A percentile compares a stretch with the other conserved stretches of the same genome.
These are phyloP conservation scores for Hirsutella thompsonii DNA, from an alignment of 2,329 filamentous ascomycete genomes.

Conservation along the genomic window DNA sequence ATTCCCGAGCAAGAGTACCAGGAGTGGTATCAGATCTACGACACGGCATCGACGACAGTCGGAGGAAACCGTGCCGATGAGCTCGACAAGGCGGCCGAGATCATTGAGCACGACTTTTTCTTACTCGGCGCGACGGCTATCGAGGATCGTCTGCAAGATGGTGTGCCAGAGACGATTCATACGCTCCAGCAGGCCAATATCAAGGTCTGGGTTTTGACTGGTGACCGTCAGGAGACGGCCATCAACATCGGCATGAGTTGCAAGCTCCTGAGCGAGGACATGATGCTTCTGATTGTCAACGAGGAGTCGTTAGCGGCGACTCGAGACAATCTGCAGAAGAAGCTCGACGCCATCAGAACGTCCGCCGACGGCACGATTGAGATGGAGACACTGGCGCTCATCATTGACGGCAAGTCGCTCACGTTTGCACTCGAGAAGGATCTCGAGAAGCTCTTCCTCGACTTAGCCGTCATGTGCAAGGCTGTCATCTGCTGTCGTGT, in stretches of 20 bases:
- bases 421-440: conserved; percentile 90
- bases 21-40: conserved; percentile 78
- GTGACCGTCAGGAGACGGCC: conserved; percentile 93
- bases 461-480: conserved; percentile 90
- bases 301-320: conserved; percentile 73
- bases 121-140: conserved; percentile 93
- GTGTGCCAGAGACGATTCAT: conserved; percentile 95
- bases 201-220: conserved; percentile 97
- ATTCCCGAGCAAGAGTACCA: conserved; percentile 78
- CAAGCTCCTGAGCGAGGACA: conserved; percentile 95
- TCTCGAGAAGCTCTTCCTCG: conserved; percentile 83
- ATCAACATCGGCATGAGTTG: conserved; percentile 99
- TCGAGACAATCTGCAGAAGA: conserved; percentile 82
- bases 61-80: conserved; percentile 88
- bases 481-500: conserved; percentile 98
- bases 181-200: conserved; percentile 94
- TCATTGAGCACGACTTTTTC: conserved; percentile 86
- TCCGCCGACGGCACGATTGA: conserved; percentile 68
- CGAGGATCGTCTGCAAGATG: conserved; percentile 91
- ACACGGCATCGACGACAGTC: conserved; percentile 79
- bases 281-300: conserved; percentile 94
- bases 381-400: conserved; percentile 73
- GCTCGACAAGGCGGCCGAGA: conserved; percentile 89
- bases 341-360: conserved; percentile 76
- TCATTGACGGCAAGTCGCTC: conserved; percentile 93